Evolutionary conservation across 2,329 filamentous ascomycete genomes (phyloP).

Genomic region (Fusarium sp.): DNA sequence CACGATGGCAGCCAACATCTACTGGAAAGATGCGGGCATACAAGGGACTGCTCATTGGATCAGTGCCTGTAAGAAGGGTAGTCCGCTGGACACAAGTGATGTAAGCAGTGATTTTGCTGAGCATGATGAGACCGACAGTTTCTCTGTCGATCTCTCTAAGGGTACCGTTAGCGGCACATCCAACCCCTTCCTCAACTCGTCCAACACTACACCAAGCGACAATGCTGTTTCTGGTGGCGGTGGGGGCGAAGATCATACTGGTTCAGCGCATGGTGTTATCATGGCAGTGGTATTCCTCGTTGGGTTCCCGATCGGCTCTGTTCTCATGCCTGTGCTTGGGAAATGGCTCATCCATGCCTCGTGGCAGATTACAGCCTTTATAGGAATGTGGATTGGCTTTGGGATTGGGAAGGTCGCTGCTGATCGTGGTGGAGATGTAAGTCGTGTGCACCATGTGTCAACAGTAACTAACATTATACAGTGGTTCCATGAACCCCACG

Average conservation of each 20-base stretch:
- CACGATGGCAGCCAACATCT: not conserved
- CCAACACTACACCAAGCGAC: not conserved
- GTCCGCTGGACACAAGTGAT: not conserved
- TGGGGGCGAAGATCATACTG: not conserved
- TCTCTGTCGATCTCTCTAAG: not conserved
- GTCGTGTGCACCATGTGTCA: fast-evolving
- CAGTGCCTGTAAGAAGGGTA: slow-evolving; percentile 3
- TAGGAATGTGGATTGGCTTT: not conserved
- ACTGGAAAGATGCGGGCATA: not conserved
- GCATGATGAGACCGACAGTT: not conserved
- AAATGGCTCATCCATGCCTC: not conserved
- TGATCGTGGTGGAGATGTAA: not conserved
- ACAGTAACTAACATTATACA: not conserved
- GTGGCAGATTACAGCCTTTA: not conserved
- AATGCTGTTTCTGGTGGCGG: not conserved
- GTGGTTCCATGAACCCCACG: not conserved
- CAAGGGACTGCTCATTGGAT: not conserved
- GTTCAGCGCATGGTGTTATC: not conserved
- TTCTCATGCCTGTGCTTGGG: not conserved
- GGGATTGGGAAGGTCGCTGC: not conserved
- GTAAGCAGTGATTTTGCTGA: not conserved
- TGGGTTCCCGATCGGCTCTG: not conserved
- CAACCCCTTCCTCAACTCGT: not conserved
- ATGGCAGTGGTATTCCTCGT: not conserved
- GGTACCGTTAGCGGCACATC: not conserved